Evolutionary conservation across 371 early-diverging fungal species (phyloP).

Genomic region (Umbelopsis sp.): DNA sequence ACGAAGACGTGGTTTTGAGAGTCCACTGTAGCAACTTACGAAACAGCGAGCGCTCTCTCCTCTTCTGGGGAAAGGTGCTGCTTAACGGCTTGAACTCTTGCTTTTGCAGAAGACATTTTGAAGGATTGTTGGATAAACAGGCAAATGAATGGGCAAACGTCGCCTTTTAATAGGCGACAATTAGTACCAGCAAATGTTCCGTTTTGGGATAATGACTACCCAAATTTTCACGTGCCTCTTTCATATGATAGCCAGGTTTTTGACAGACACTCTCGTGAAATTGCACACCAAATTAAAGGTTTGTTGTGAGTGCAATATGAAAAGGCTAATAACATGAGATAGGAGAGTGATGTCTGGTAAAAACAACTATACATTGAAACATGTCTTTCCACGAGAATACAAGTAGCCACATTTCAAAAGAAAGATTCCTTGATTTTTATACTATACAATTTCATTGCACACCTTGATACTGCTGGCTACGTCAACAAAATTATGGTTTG

Average conservation of each 20-base stretch:
- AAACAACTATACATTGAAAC: too few relatives aligned
- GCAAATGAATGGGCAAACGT: background rate
- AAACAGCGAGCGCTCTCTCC: conserved; percentile 31
- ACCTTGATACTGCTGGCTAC: too few relatives aligned
- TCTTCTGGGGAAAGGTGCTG: conserved; percentile 35
- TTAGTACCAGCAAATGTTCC: background rate
- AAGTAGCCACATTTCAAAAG: too few relatives aligned
- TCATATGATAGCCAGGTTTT: background rate
- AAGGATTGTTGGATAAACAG: background rate
- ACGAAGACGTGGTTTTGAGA: background rate
- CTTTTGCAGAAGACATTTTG: conserved; percentile 22
- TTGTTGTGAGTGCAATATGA: too few relatives aligned
- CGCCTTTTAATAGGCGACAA: conserved; percentile 1
- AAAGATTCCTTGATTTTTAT: too few relatives aligned
- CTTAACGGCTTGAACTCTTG: conserved; percentile 32
- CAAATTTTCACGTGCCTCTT: conserved; percentile 10
- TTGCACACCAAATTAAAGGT: background rate
- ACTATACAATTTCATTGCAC: too few relatives aligned
- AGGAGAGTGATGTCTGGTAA: too few relatives aligned
- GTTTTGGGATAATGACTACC: background rate
- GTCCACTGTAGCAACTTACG: conserved; percentile 25
- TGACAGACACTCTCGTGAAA: conserved; percentile 11
- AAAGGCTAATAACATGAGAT: too few relatives aligned
- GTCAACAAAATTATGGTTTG: too few relatives aligned
- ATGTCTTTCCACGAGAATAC: too few relatives aligned